Conservation (phyloP, 1,284 basidiomycete species). For the Hemileia vastatrix region DNA sequence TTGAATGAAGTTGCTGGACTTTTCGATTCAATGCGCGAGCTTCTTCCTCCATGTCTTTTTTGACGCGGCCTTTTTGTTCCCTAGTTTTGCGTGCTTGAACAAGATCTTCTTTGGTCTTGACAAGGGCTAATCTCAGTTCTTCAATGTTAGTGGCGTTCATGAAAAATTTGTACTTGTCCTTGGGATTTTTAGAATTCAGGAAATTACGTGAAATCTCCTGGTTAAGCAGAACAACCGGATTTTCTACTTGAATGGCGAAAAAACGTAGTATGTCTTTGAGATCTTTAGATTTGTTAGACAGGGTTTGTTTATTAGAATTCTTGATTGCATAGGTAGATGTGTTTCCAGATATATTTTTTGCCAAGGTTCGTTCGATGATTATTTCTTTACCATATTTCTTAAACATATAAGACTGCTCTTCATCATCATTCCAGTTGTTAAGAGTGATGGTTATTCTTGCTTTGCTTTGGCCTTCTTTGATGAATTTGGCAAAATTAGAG, state of each 20-base stretch:
- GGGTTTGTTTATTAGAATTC: slow-evolving; percentile 53
- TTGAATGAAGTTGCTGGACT: too few species aligned
- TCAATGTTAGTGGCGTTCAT: too few species aligned
- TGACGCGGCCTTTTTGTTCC: too few species aligned
- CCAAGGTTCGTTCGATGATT: slow-evolving; percentile 70
- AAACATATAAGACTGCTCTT: slow-evolving; percentile 74
- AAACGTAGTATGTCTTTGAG: slow-evolving; percentile 77
- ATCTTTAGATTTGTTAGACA: slow-evolving; percentile 73
- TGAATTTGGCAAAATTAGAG: slow-evolving; percentile 50
- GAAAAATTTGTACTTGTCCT: slow-evolving; percentile 94
- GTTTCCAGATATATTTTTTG: slow-evolving; percentile 57
- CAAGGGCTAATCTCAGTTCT: too few species aligned
- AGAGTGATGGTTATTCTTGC: slow-evolving; percentile 69
- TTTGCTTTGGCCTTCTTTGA: slow-evolving; percentile 64
- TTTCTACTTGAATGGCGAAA: slow-evolving; percentile 87
- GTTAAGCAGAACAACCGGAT: slow-evolving; percentile 73
- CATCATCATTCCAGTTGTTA: slow-evolving; percentile 81
- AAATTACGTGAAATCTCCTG: slow-evolving; percentile 63
- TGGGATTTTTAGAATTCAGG: slow-evolving; percentile 66
- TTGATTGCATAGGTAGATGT: slow-evolving; percentile 95
- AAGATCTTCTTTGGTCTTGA: too few species aligned
- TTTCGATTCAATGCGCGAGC: too few species aligned
- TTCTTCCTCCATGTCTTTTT: too few species aligned
- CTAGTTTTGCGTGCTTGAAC: too few species aligned
- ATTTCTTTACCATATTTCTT: slow-evolving; percentile 76